Conservation (phyloP, 495 filamentous ascomycete species). For the Staphylotrichum longicolle region DNA sequence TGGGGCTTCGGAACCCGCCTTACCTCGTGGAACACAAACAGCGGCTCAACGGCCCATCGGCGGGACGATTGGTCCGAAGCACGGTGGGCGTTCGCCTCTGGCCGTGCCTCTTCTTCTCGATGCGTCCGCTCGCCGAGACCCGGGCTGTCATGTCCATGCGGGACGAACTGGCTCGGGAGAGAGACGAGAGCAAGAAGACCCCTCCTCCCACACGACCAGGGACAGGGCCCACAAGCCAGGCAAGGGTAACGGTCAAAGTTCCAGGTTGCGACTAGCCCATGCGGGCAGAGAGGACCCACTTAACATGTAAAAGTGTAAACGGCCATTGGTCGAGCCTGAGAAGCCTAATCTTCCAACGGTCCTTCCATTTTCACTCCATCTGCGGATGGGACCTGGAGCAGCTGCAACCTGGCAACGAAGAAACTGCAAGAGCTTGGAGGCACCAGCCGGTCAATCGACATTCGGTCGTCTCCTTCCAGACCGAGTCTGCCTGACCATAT, state of each 20-base stretch:
- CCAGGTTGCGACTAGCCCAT: too few species aligned
- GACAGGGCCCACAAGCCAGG: too few species aligned
- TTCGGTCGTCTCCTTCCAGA: too few species aligned
- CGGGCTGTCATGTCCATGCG: neutral
- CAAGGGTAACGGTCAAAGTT: too few species aligned
- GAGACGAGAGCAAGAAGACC: neutral
- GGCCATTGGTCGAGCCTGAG: constrained; percentile 4
- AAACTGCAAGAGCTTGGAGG: neutral
- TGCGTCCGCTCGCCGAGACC: neutral
- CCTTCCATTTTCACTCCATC: constrained; percentile 15
- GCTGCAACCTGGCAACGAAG: neutral
- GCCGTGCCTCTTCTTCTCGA: neutral
- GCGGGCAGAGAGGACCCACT: neutral
- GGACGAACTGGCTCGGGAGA: neutral
- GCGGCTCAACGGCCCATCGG: constrained; percentile 2
- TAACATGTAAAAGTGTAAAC: neutral
- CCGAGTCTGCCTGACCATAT: neutral
- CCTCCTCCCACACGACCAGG: neutral
- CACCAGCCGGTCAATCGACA: neutral
- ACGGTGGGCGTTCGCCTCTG: constrained; percentile 2
- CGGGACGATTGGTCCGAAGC: constrained; percentile 16
- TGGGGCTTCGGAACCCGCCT: neutral
- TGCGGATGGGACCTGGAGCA: neutral
- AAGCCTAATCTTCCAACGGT: constrained; percentile 14
- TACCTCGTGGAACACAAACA: constrained; percentile 1